Conservation (phyloP, 2,329 filamentous ascomycete genomes). For the Aureobasidium pullulans region DNA sequence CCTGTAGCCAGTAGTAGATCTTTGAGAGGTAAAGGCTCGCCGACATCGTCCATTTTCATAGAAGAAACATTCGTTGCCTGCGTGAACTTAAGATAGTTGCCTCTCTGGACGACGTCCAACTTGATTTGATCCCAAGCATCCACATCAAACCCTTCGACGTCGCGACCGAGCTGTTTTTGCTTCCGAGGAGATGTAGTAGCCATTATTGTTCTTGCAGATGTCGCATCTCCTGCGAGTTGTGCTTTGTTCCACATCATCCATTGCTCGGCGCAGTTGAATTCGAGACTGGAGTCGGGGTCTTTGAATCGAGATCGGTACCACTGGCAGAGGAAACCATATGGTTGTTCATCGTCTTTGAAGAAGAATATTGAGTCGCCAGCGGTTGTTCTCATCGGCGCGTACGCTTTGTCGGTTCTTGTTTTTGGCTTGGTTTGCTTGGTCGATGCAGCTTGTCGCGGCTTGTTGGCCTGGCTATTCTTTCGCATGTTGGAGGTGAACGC, state of each 20-base stretch:
- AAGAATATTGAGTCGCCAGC: constrained; percentile 20
- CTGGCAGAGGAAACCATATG: constrained; percentile 52
- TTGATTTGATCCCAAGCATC: constrained; percentile 46
- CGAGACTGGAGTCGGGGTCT: neutral
- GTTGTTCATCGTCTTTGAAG: constrained; percentile 35
- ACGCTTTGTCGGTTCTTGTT: neutral
- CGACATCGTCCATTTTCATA: neutral
- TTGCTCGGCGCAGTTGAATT: neutral
- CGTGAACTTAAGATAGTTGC: constrained; percentile 54
- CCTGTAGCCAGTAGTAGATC: constrained; percentile 50
- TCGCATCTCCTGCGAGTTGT: neutral
- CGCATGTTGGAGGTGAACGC: neutral
- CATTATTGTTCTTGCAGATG: neutral
- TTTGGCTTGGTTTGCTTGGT: neutral
- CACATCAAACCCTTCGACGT: constrained; percentile 47
- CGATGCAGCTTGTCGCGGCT: too few species aligned
- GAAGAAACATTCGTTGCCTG: constrained; percentile 27
- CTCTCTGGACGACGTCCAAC: constrained; percentile 49
- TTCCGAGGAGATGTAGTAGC: constrained; percentile 16
- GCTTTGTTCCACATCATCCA: constrained; percentile 13
- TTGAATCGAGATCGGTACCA: constrained; percentile 40
- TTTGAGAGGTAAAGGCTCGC: constrained; percentile 27
- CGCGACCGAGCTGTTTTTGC: constrained; percentile 49
- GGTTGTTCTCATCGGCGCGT: neutral
- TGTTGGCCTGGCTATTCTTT: neutral